phyloP scores from a whole-genome alignment of 139 green algal species.

The Klebsormidium nitens region DNA sequence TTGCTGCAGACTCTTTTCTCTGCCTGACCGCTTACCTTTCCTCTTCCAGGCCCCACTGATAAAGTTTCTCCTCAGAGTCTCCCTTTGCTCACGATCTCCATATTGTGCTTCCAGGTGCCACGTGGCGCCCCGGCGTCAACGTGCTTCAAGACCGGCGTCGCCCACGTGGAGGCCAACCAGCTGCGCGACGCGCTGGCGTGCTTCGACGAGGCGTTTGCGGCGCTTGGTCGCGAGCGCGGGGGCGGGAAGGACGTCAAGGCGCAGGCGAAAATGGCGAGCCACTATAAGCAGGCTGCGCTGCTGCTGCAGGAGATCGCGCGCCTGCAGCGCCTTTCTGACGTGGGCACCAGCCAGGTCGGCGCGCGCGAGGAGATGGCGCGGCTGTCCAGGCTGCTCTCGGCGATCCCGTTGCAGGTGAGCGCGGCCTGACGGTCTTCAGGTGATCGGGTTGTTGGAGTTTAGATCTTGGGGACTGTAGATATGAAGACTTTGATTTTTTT shows the following conservation, averaged over 20 bases:
- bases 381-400: slow-evolving; percentile 19
- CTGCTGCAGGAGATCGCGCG: slow-evolving; percentile 31
- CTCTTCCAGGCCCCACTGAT: too few species aligned
- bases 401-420: slow-evolving; percentile 23
- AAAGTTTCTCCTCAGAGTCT: too few species aligned
- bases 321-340: slow-evolving; percentile 33
- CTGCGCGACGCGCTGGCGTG: slow-evolving; percentile 27
- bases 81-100: too few species aligned
- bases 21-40: too few species aligned
- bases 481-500: too few species aligned
- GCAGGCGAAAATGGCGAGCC: slow-evolving; percentile 24
- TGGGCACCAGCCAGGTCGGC: slow-evolving; percentile 17
- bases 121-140: slow-evolving; percentile 7
- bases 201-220: slow-evolving; percentile 31
- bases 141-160: slow-evolving; percentile 30
- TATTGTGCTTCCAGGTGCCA: too few species aligned
- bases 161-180: slow-evolving; percentile 28
- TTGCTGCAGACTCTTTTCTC: too few species aligned
- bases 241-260: slow-evolving; percentile 17
- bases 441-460: too few species aligned
- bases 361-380: slow-evolving; percentile 38
- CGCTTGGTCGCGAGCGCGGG: slow-evolving; percentile 26
- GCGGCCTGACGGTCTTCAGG: too few species aligned
- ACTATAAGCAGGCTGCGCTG: slow-evolving; percentile 34
- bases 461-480: too few species aligned